A percentile compares a stretch with the other conserved stretches of the same genome.
These are phyloP conservation scores for Rhizopogon hawkerae DNA, from an alignment of 1,284 basidiomycete species.

Conservation along the genomic window DNA sequence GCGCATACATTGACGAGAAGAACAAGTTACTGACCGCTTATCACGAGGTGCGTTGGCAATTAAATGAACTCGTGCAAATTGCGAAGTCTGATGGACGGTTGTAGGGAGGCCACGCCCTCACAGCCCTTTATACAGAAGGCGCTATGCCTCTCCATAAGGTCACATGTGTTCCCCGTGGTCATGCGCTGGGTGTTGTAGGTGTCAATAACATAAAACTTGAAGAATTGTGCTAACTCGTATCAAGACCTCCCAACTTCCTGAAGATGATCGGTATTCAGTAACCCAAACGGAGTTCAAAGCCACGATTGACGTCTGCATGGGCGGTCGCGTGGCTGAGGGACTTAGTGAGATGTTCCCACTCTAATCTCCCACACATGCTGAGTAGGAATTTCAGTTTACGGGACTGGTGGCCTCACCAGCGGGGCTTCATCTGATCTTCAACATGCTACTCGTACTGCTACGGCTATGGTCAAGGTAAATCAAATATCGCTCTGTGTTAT, in stretches of 20 bases:
- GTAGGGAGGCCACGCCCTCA: constrained; percentile 85
- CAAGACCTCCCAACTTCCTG: constrained; percentile 81
- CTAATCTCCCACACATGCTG: neutral
- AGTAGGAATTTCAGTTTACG: constrained; percentile 57
- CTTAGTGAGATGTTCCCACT: constrained; percentile 44
- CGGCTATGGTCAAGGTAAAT: constrained; percentile 79
- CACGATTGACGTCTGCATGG: constrained; percentile 83
- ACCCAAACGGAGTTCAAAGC: constrained; percentile 69
- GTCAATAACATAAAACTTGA: neutral
- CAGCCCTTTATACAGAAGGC: constrained; percentile 85
- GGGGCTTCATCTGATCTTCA: constrained; percentile 86
- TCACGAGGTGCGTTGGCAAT: constrained; percentile 59
- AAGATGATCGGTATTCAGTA: constrained; percentile 71
- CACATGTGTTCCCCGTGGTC: constrained; percentile 90
- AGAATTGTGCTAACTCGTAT: constrained; percentile 11
- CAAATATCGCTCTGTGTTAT: neutral
- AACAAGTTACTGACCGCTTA: constrained; percentile 86
- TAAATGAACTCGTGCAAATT: constrained; percentile 8
- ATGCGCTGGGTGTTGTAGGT: constrained; percentile 80
- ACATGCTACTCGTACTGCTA: constrained; percentile 72
- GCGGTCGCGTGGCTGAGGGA: constrained; percentile 90
- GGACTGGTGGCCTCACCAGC: constrained; percentile 78
- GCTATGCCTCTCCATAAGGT: constrained; percentile 95
- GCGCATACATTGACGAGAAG: constrained; percentile 78
- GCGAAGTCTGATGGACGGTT: constrained; percentile 13